Base-by-base conservation (phyloP, 805 yeast species). In the Schwanniomyces yamadae region DNA sequence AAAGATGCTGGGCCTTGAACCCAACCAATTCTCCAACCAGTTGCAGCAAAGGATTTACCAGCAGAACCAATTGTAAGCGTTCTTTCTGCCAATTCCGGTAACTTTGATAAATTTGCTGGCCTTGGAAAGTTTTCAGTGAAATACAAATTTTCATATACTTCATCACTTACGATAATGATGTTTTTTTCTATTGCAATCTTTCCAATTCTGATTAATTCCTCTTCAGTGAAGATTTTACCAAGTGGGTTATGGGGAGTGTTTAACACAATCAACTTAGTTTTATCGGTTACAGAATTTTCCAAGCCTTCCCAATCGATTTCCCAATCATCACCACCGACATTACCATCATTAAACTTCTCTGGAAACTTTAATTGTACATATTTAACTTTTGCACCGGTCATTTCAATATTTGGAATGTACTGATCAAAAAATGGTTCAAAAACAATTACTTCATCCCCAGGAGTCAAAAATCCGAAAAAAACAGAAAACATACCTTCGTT, bases 1-100 rank as follows among this genome's bases (percentile, higher is more conserved):
- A 90, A 69, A 20, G 84, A 85, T n/a, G 84, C 72, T 36, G 85
- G 82, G 5, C 96, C 98, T 43, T 90, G 81, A 24, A 91, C 74
- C 95, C 95, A 93, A 36, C 99, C 99, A 35, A 93, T 77, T 70
- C 99, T 82, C 97, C 98, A 93, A 36, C 99, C 99, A 9, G 99
- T 93, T 28, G 96, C 96, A n/a, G 96, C 95, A 67, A 93, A 93
- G 0, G 96, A 80, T 62, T 93, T 93, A 45, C 99, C 99, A 5
- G 97, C 99, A 19, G 96, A 87, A 1, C 98, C 98, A 15, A 93
- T 95, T 3, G 97, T 82, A 37, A 93, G 65, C 0, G 97, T 87
- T 52, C 89, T 69, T 39, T 78, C 77, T 18, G 77, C 82, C 41
- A 89, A 75, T 50, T 89, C 96, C 4, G 91, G 90, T 44, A 67